Evolutionary conservation across 768 basidiomycete species (phyloP).

Genomic region (Omphalotus guepiniiformis): DNA sequence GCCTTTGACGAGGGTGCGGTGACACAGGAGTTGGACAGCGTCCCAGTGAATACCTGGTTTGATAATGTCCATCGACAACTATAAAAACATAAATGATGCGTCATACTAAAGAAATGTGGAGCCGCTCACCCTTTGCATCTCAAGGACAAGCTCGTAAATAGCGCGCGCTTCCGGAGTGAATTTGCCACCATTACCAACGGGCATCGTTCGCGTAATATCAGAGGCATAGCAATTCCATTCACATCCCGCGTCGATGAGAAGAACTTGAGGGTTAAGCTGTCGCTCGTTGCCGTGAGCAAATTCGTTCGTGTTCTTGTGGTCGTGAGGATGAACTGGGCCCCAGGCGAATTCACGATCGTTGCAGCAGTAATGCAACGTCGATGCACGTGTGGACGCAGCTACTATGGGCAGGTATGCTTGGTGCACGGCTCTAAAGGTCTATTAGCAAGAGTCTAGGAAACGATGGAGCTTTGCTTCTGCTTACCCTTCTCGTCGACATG

Average conservation of each 20-base stretch:
- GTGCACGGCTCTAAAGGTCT: constrained; percentile 56
- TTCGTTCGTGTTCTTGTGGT: constrained; percentile 48
- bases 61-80: constrained; percentile 68
- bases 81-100: constrained; percentile 2
- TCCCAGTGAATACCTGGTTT: constrained; percentile 90
- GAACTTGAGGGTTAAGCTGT: constrained; percentile 58
- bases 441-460: neutral
- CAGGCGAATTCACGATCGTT: constrained; percentile 85
- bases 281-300: constrained; percentile 38
- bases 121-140: constrained; percentile 76
- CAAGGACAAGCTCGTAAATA: constrained; percentile 84
- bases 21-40: constrained; percentile 76
- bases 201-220: constrained; percentile 76
- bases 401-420: constrained; percentile 94
- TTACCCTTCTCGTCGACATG: constrained; percentile 84
- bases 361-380: constrained; percentile 93
- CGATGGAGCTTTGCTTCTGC: constrained; percentile 20
- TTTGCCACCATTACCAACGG: constrained; percentile 90
- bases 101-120: constrained; percentile 4
- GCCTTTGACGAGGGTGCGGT: constrained; percentile 74
- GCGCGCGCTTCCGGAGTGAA: constrained; percentile 77
- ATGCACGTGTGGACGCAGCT: constrained; percentile 80
- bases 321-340: constrained; percentile 62
- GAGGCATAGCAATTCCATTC: constrained; percentile 63
- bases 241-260: constrained; percentile 93